A percentile compares a stretch with the other conserved stretches of the same genome.
Conservation (phyloP, 1,139 yeast species). For the Candida gigantensis region DNA sequence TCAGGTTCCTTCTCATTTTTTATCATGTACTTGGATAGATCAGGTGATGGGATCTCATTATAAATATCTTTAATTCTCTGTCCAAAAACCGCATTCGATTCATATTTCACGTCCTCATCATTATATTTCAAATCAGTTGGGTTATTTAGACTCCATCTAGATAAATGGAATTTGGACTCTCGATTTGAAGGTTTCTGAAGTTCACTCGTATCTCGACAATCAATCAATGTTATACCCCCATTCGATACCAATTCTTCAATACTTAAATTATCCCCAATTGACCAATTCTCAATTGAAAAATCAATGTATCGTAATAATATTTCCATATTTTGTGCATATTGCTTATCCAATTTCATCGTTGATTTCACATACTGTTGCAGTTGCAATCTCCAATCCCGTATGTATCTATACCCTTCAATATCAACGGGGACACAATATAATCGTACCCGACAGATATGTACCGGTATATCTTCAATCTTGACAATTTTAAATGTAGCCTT, state of each 20-base stretch:
- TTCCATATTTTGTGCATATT: conserved; percentile 31
- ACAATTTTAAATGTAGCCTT: conserved; percentile 46
- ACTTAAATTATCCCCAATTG: conserved; percentile 22
- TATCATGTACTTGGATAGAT: conserved; percentile 18
- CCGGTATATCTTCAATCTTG: conserved; percentile 3
- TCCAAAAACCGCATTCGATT: conserved; percentile 16
- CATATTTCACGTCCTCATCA: background rate
- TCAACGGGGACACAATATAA: conserved; percentile 54
- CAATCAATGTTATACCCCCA: background rate
- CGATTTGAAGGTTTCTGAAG: background rate
- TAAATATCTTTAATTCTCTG: conserved; percentile 35
- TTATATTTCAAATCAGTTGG: background rate
- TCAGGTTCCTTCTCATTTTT: background rate
- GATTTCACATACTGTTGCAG: conserved; percentile 17
- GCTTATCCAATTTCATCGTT: conserved; percentile 22
- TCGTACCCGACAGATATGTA: conserved; percentile 37
- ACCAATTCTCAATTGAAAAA: conserved; percentile 31
- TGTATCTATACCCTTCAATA: conserved; percentile 32
- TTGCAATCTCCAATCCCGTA: conserved; percentile 33
- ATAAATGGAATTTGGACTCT: conserved; percentile 9
- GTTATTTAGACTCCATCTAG: conserved; percentile 27
- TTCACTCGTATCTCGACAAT: conserved; percentile 1
- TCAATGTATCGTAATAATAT: conserved; percentile 19
- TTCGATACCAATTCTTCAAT: background rate
- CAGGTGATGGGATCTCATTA: conserved; percentile 42